Percentiles rank a stretch among this genome's conserved stretches.
Conservation (phyloP, 2,329 filamentous ascomycete genomes). For the Davidsoniella australis region DNA sequence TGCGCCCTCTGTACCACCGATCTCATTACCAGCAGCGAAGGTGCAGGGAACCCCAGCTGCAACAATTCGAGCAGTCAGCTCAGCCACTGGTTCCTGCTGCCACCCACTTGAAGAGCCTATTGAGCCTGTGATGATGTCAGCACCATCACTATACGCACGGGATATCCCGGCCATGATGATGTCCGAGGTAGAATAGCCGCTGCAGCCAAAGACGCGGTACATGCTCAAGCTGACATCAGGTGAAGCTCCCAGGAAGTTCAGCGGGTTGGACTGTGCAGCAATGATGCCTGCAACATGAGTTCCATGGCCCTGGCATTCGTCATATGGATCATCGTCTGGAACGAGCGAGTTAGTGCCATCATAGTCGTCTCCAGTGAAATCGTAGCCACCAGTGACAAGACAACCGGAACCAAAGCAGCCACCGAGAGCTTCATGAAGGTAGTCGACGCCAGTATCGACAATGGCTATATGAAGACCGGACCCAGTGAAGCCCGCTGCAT, state of each 20-base stretch:
- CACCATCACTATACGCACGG: slow-evolving; percentile 39
- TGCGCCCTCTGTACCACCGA: slow-evolving; percentile 26
- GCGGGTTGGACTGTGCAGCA: slow-evolving; percentile 33
- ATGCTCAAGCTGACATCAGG: slow-evolving; percentile 36
- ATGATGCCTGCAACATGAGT: slow-evolving; percentile 46
- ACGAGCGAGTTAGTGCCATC: slow-evolving; percentile 19
- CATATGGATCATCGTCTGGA: slow-evolving; percentile 34
- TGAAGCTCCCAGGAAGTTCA: slow-evolving; percentile 29
- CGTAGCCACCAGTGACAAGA: slow-evolving; percentile 18
- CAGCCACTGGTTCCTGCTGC: slow-evolving; percentile 33
- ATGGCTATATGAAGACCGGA: slow-evolving; percentile 35
- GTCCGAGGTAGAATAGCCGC: slow-evolving; percentile 32
- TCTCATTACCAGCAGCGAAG: slow-evolving; percentile 34
- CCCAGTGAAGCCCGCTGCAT: slow-evolving; percentile 29
- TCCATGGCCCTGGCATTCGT: slow-evolving; percentile 37
- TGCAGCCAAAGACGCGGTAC: slow-evolving; percentile 41
- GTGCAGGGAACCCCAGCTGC: slow-evolving; percentile 34
- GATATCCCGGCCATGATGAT: slow-evolving; percentile 41
- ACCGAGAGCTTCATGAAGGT: slow-evolving; percentile 43
- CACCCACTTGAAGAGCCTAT: slow-evolving; percentile 34
- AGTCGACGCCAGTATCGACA: slow-evolving; percentile 42
- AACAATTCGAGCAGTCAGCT: slow-evolving; percentile 33
- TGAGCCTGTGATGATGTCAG: slow-evolving; percentile 38
- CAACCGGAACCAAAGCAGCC: slow-evolving; percentile 32
- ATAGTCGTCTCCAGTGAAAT: slow-evolving; percentile 40